Evolutionary conservation across 495 filamentous ascomycete species (phyloP).

Genomic region (Chlorociboria aeruginascens): DNA sequence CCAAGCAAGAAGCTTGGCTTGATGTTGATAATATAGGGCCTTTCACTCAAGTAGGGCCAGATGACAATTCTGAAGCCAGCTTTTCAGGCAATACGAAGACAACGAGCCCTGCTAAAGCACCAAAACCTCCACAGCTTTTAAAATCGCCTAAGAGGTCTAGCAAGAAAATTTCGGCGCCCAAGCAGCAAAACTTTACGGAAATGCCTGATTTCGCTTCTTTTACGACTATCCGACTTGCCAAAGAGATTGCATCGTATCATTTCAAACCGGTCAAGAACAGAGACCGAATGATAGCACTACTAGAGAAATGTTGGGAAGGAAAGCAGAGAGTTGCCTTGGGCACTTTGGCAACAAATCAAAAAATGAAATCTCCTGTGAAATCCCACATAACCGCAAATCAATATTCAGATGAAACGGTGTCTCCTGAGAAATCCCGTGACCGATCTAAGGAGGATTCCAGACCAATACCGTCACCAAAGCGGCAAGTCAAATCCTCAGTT

Average conservation of each 20-base stretch:
- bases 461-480: conserved; percentile 3
- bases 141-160: neutral
- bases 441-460: conserved; percentile 28
- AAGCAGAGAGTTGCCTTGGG: conserved; percentile 18
- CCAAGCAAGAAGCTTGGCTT: conserved; percentile 16
- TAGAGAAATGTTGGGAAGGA: conserved; percentile 62
- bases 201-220: conserved; percentile 44
- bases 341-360: conserved; percentile 8
- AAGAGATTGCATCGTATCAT: conserved; percentile 49
- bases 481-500: conserved; percentile 6
- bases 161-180: neutral
- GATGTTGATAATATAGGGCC: conserved; percentile 26
- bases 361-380: neutral
- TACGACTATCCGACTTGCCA: conserved; percentile 50
- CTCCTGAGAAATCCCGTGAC: conserved; percentile 28
- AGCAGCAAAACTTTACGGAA: neutral
- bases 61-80: conserved; percentile 1
- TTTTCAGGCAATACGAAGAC: neutral
- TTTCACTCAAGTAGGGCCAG: conserved; percentile 9
- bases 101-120: neutral
- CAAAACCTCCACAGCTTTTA: neutral
- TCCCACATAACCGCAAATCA: neutral
- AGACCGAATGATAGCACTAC: conserved; percentile 55
- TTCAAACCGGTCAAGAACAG: conserved; percentile 67
- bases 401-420: neutral